phyloP scores from a whole-genome alignment of 2,329 filamentous ascomycete species.

The Cytospora piceae region DNA sequence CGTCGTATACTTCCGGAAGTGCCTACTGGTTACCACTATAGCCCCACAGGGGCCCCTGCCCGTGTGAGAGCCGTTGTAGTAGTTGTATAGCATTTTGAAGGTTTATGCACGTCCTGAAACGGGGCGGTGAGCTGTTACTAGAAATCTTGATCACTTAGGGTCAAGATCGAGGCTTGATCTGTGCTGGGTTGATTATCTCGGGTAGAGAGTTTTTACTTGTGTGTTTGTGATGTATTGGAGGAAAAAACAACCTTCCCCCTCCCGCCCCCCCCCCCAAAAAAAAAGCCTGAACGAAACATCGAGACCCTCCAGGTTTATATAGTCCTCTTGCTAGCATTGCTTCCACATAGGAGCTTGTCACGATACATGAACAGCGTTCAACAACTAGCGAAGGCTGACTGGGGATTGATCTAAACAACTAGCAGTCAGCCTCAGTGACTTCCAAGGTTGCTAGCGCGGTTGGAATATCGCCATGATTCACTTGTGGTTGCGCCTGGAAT shows the following conservation, averaged over 20 bases:
- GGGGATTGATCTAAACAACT: not conserved
- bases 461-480: not conserved
- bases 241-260: too few species aligned
- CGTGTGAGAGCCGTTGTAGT: not conserved
- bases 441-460: not conserved
- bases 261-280: too few species aligned
- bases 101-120: not conserved
- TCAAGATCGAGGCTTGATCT: constrained; percentile 1
- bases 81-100: not conserved
- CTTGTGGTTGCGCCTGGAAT: too few species aligned
- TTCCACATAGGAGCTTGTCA: not conserved
- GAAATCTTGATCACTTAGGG: not conserved
- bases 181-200: not conserved
- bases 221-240: too few species aligned
- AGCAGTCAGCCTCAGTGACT: not conserved
- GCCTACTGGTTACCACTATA: not conserved
- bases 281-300: too few species aligned
- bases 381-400: not conserved
- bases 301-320: not conserved
- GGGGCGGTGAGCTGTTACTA: not conserved
- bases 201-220: not conserved
- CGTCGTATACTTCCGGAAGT: not conserved
- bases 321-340: not conserved
- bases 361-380: not conserved
- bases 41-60: not conserved